Conservation (phyloP, 1,284 basidiomycete genomes). For the Malassezia psittaci region DNA sequence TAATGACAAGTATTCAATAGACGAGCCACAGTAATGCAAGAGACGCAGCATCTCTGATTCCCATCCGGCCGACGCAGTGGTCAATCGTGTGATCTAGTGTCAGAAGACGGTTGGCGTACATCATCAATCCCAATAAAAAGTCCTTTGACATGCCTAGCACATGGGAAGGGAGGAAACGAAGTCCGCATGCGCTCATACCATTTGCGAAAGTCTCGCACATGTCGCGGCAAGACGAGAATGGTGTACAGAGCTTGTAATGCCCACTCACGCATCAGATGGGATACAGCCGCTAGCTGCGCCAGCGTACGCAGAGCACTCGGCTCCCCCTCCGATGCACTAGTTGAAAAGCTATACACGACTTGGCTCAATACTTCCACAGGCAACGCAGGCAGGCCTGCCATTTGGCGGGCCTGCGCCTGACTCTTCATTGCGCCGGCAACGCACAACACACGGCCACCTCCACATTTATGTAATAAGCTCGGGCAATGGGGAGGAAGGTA, state of each 20-base stretch:
- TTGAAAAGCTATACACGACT: slow-evolving; percentile 21
- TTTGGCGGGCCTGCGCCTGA: slow-evolving; percentile 6
- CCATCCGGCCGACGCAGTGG: slow-evolving; percentile 40
- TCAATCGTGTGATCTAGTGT: slow-evolving; percentile 30
- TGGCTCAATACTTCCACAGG: slow-evolving; percentile 33
- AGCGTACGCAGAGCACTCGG: slow-evolving; percentile 22
- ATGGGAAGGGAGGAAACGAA: slow-evolving; percentile 30
- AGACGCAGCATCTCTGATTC: slow-evolving; percentile 38
- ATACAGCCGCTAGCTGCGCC: slow-evolving; percentile 27
- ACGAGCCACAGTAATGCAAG: slow-evolving; percentile 36
- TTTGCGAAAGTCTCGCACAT: slow-evolving; percentile 42
- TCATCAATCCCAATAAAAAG: slow-evolving; percentile 36
- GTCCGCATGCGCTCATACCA: slow-evolving; percentile 34
- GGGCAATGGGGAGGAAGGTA: background rate
- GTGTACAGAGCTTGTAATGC: slow-evolving; percentile 30
- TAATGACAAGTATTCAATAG: slow-evolving; percentile 32
- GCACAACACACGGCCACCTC: background rate
- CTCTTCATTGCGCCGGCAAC: background rate
- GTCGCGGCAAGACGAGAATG: slow-evolving; percentile 36
- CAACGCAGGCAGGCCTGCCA: slow-evolving; percentile 18
- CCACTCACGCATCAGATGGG: slow-evolving; percentile 26
- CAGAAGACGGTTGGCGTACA: slow-evolving; percentile 14
- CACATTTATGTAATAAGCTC: slow-evolving; percentile 1
- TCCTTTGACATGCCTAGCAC: slow-evolving; percentile 27
- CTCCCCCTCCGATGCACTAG: slow-evolving; percentile 26